These are phyloP conservation scores for Dioscorea alata DNA, from an alignment of 106 monocot genomes.

Conservation along the genomic window DNA sequence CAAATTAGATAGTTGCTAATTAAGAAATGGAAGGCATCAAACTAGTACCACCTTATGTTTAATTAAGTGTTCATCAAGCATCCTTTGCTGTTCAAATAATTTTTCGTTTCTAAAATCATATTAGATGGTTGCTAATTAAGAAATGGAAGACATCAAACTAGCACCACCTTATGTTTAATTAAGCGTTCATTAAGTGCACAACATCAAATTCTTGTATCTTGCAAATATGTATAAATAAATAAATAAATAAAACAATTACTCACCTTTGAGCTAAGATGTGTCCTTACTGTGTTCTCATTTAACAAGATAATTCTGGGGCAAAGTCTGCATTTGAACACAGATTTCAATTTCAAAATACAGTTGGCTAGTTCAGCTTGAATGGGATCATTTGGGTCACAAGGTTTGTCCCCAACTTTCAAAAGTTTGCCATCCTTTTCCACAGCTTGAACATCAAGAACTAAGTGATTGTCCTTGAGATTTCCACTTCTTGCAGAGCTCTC, in stretches of 20 bases:
- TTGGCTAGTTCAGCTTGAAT: constrained; percentile 18
- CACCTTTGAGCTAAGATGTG: constrained; percentile 82
- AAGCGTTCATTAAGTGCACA: too few relatives aligned
- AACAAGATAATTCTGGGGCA: constrained; percentile 75
- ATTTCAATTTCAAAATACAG: constrained; percentile 52
- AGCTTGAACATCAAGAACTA: constrained; percentile 1
- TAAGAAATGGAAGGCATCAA: background rate
- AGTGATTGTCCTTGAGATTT: constrained; percentile 10
- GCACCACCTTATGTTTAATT: too few relatives aligned
- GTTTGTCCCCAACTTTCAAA: constrained; percentile 1
- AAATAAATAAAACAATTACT: background rate
- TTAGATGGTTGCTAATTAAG: background rate
- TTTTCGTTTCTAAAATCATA: background rate
- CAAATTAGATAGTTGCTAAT: background rate
- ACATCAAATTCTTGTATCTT: too few relatives aligned
- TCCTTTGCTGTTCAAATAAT: background rate
- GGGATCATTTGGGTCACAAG: constrained; percentile 12
- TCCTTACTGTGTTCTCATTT: constrained; percentile 39
- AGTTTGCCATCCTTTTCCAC: constrained; percentile 1
- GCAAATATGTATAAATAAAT: too few relatives aligned
- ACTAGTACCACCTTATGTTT: too few relatives aligned
- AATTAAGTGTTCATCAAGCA: too few relatives aligned
- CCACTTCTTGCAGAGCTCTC: constrained; percentile 5
- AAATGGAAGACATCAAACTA: too few relatives aligned
- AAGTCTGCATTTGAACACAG: constrained; percentile 73